Conservation (phyloP, 2,329 filamentous ascomycete species). For the Pestalotiopsis sp. region DNA sequence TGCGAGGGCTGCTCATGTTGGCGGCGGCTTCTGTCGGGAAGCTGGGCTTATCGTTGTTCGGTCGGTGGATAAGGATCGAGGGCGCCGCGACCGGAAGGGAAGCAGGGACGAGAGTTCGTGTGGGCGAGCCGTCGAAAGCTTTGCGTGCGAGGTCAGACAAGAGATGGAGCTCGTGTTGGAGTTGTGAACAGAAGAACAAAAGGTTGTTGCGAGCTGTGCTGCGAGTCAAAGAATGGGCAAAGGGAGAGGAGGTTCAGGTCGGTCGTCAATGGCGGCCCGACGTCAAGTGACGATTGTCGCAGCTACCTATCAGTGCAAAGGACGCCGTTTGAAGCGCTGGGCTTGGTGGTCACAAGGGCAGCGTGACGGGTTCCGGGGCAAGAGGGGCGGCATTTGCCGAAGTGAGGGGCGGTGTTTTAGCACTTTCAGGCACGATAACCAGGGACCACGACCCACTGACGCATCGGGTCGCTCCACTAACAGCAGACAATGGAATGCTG, state of each 20-base stretch:
- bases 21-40: constrained; percentile 3
- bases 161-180: not conserved
- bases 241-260: not conserved
- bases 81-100: not conserved
- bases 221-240: not conserved
- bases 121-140: not conserved
- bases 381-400: not conserved
- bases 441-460: not conserved
- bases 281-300: constrained; percentile 7
- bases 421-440: not conserved
- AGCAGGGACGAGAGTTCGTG: not conserved
- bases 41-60: not conserved
- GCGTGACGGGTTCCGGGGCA: not conserved
- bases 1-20: constrained; percentile 33
- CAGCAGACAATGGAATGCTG: not conserved
- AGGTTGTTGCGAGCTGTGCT: not conserved
- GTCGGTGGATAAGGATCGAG: not conserved
- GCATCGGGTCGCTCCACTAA: not conserved
- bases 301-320: not conserved
- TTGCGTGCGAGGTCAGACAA: not conserved
- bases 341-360: not conserved
- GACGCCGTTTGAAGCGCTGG: not conserved
- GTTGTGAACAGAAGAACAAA: not conserved
- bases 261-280: constrained; percentile 10
- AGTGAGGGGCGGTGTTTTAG: not conserved